phyloP scores from a whole-genome alignment of 192 early-diverging fungal genomes.

The Coemansia sp. region DNA sequence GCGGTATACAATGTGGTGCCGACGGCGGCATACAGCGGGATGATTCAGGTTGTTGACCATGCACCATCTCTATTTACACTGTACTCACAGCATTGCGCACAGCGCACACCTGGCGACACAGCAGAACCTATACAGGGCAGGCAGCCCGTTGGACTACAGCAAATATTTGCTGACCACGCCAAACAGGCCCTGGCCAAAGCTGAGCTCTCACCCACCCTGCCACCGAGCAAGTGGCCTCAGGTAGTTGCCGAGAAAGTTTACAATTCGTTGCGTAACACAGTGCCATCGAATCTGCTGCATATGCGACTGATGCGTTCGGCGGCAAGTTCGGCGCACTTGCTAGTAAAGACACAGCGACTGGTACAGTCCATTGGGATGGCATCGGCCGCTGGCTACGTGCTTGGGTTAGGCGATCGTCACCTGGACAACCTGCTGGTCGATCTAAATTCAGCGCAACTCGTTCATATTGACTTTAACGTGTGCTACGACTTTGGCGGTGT shows the following conservation, averaged over 20 bases:
- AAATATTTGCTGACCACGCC: slow-evolving; percentile 19
- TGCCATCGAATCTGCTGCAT: slow-evolving; percentile 20
- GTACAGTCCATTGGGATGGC: slow-evolving; percentile 46
- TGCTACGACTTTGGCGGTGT: slow-evolving; percentile 69
- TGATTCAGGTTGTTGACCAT: slow-evolving; percentile 90
- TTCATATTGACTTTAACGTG: slow-evolving; percentile 79
- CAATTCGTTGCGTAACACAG: slow-evolving; percentile 14
- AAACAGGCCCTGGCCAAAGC: slow-evolving; percentile 3
- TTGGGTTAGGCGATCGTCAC: slow-evolving; percentile 74
- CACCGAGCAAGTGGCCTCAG: slow-evolving; percentile 28
- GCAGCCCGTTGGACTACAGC: slow-evolving; percentile 10
- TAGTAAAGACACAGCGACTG: slow-evolving; percentile 11
- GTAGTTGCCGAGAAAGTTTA: slow-evolving; percentile 6
- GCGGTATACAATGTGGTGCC: slow-evolving; percentile 70
- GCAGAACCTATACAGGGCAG: neutral
- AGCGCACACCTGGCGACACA: neutral
- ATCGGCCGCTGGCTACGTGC: slow-evolving; percentile 64
- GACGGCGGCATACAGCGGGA: slow-evolving; percentile 75
- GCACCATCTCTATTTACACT: slow-evolving; percentile 67
- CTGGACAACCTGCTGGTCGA: slow-evolving; percentile 73
- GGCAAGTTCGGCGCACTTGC: slow-evolving; percentile 22
- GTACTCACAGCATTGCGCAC: slow-evolving; percentile 16
- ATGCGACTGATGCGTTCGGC: slow-evolving; percentile 9
- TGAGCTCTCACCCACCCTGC: neutral
- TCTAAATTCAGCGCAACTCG: slow-evolving; percentile 48